phyloP scores from a whole-genome alignment of 2,329 filamentous ascomycete genomes.

The Ophiocordyceps camponoti-floridani region DNA sequence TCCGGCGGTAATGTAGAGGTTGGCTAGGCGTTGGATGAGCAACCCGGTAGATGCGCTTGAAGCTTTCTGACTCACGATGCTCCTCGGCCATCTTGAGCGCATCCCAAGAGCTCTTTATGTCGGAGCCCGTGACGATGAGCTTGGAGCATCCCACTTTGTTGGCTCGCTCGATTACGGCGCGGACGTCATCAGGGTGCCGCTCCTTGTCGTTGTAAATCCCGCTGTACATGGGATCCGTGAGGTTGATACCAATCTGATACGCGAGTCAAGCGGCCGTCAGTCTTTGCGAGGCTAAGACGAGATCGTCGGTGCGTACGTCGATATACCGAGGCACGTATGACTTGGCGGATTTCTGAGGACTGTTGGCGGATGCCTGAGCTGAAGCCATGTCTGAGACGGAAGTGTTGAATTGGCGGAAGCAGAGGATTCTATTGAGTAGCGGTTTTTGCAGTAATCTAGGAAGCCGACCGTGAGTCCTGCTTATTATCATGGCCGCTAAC shows the following conservation, averaged over 20 bases:
- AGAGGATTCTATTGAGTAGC: neutral
- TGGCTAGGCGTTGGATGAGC: conserved; percentile 21
- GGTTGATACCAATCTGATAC: conserved; percentile 73
- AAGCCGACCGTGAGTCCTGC: neutral
- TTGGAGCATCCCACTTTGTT: conserved; percentile 66
- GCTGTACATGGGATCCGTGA: conserved; percentile 79
- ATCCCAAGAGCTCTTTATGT: conserved; percentile 58
- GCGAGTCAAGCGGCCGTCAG: neutral
- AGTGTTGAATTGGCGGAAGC: neutral
- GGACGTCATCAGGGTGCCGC: conserved; percentile 54
- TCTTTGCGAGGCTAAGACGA: neutral
- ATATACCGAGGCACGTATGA: conserved; percentile 33
- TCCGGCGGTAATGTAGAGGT: conserved; percentile 78
- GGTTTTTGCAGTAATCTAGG: neutral
- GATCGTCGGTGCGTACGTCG: conserved; percentile 28
- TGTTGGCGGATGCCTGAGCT: conserved; percentile 3
- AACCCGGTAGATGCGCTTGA: neutral
- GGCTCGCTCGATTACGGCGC: conserved; percentile 63
- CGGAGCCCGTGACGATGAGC: conserved; percentile 85
- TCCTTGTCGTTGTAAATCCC: conserved; percentile 71
- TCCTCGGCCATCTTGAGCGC: conserved; percentile 57
- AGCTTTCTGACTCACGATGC: conserved; percentile 41
- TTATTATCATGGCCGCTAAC: neutral
- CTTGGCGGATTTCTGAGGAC: conserved; percentile 2
- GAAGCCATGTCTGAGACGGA: conserved; percentile 5